Evolutionary conservation across 306 rosid genomes (phyloP).

Genomic region (Echinosophora koreensis): DNA sequence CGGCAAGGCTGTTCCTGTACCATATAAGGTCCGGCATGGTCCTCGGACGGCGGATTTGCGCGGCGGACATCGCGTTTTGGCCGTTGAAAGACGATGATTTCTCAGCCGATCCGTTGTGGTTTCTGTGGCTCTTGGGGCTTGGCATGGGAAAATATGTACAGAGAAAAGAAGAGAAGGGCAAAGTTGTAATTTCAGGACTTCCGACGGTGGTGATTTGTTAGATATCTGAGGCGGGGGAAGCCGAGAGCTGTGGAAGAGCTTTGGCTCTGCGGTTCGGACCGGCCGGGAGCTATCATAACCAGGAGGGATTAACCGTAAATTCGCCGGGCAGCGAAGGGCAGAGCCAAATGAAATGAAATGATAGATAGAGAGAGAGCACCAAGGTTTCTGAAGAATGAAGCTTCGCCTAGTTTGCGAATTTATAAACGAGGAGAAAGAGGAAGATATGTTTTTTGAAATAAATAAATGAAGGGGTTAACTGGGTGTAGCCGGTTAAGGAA

Average conservation of each 20-base stretch:
- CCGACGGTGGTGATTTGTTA: background rate
- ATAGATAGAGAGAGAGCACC: background rate
- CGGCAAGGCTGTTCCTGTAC: constrained; percentile 29
- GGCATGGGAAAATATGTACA: constrained; percentile 55
- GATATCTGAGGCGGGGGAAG: constrained; percentile 64
- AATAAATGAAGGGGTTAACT: background rate
- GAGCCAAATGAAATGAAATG: background rate
- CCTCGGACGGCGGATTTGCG: constrained; percentile 72
- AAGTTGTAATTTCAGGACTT: background rate
- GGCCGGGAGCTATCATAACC: constrained; percentile 60
- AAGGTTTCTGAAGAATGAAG: background rate
- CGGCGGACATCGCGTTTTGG: background rate
- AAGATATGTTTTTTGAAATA: background rate
- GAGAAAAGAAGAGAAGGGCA: background rate
- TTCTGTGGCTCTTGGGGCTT: constrained; percentile 58
- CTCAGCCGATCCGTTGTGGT: constrained; percentile 41
- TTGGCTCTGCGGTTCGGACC: constrained; percentile 60
- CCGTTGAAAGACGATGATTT: constrained; percentile 78
- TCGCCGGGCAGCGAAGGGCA: background rate
- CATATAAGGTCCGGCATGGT: constrained; percentile 69
- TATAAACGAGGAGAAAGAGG: constrained; percentile 4
- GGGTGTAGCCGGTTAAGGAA: constrained; percentile 30
- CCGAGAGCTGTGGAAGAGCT: constrained; percentile 70
- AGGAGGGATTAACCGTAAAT: constrained; percentile 43
- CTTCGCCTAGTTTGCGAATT: background rate